Conservation (phyloP, 768 basidiomycete genomes). For the Pulveroboletus ravenelii region DNA sequence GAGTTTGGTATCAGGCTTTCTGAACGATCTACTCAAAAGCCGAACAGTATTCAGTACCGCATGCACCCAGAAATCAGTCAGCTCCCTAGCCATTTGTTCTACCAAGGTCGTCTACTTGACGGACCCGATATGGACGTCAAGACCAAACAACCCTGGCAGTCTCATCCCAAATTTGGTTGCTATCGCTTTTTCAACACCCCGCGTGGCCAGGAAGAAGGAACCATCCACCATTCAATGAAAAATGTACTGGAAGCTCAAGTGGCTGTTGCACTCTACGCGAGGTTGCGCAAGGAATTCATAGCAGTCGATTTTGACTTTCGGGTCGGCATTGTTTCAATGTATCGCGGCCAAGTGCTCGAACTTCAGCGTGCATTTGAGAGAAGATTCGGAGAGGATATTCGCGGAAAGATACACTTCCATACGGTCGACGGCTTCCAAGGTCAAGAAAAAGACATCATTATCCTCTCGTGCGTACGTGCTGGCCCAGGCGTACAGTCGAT, state of each 20-base stretch:
- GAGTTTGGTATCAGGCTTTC: slow-evolving; percentile 10
- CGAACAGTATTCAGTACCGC: slow-evolving; percentile 89
- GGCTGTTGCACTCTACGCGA: slow-evolving; percentile 72
- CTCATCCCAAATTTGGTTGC: slow-evolving; percentile 66
- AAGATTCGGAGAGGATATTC: slow-evolving; percentile 67
- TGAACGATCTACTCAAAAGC: not conserved
- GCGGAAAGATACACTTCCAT: slow-evolving; percentile 81
- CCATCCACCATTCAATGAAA: slow-evolving; percentile 62
- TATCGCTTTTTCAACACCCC: slow-evolving; percentile 88
- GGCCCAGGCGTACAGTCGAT: slow-evolving; percentile 78
- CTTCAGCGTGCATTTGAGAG: slow-evolving; percentile 64
- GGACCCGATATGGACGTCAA: slow-evolving; percentile 85
- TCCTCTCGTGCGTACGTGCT: slow-evolving; percentile 93
- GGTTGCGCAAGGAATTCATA: slow-evolving; percentile 64
- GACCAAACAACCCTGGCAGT: slow-evolving; percentile 85
- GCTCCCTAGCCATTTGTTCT: slow-evolving; percentile 87
- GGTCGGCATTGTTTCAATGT: slow-evolving; percentile 86
- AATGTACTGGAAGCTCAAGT: slow-evolving; percentile 72
- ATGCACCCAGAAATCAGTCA: slow-evolving; percentile 97
- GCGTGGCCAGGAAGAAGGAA: slow-evolving; percentile 54
- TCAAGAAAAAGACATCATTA: slow-evolving; percentile 98
- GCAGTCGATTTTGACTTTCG: slow-evolving; percentile 47
- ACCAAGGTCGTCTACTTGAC: slow-evolving; percentile 71
- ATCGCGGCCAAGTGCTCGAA: slow-evolving; percentile 82
- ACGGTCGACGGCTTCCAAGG: slow-evolving; percentile 99